Evolutionary conservation across 1,284 basidiomycete species (phyloP).

Genomic region (Ustilago loliicola): DNA sequence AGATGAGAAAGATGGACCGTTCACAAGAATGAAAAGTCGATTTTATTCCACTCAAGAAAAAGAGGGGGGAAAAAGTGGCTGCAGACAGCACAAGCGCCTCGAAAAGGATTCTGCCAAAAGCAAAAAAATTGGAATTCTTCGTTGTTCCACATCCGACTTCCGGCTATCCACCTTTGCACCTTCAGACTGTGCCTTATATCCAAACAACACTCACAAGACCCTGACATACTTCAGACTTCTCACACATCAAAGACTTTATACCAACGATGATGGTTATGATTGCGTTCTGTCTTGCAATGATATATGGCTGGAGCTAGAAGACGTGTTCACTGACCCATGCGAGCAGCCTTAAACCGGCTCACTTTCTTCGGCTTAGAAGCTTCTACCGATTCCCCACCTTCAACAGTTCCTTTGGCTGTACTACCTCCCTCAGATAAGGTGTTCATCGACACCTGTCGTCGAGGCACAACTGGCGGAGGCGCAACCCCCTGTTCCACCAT

Average conservation of each 20-base stretch:
- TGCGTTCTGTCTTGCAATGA: not conserved
- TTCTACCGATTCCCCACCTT: not conserved
- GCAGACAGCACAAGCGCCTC: not conserved
- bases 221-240: not conserved
- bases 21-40: not conserved
- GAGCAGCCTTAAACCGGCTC: conserved; percentile 49
- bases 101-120: conserved; percentile 6
- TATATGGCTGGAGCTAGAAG: too few species aligned
- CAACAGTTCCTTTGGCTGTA: not conserved
- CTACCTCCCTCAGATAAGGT: not conserved
- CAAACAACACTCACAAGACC: not conserved
- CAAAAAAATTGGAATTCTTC: conserved; percentile 16
- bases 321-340: conserved; percentile 26
- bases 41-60: conserved; percentile 17
- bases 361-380: conserved; percentile 38
- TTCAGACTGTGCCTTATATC: conserved; percentile 4
- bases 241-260: too few species aligned
- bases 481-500: conserved; percentile 21
- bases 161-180: conserved; percentile 32
- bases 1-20: not conserved
- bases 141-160: conserved; percentile 26
- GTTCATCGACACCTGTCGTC: not conserved
- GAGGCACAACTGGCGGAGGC: conserved; percentile 20
- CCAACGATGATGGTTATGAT: too few species aligned
- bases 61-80: not conserved